Conservation (phyloP, 2,329 filamentous ascomycete genomes). For the Alternaria arbusti region DNA sequence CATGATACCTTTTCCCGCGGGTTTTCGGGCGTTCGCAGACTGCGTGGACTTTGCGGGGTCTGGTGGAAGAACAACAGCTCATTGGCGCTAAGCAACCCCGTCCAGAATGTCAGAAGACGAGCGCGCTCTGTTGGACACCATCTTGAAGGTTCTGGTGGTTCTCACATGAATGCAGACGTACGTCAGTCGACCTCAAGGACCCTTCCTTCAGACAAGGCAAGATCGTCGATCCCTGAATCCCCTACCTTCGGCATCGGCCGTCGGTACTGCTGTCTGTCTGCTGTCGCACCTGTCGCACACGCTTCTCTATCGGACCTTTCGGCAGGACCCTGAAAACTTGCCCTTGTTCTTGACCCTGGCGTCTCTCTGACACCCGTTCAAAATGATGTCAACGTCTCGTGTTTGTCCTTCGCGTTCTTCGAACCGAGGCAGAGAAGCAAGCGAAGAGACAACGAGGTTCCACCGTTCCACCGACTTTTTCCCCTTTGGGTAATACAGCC, state of each 20-base stretch:
- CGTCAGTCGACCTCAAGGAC: neutral
- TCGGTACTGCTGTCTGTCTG: neutral
- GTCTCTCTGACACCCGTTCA: neutral
- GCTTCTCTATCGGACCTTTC: neutral
- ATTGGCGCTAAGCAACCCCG: neutral
- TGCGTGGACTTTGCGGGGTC: neutral
- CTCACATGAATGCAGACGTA: neutral
- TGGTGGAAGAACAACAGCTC: neutral
- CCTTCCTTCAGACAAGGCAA: neutral
- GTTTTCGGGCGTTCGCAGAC: neutral
- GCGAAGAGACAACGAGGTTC: neutral
- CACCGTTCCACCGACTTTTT: neutral
- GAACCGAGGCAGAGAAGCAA: neutral
- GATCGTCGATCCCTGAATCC: neutral
- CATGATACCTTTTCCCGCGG: neutral
- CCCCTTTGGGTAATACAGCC: neutral
- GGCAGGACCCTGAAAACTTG: neutral
- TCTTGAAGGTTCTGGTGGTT: neutral
- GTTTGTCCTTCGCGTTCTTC: neutral
- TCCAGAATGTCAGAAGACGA: neutral
- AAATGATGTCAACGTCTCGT: conserved; percentile 3
- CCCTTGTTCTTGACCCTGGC: neutral
- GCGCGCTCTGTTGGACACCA: neutral
- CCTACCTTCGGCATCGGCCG: neutral
- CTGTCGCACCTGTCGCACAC: neutral